These are phyloP conservation scores for Akanthomyces uredinophilus DNA, from an alignment of 2,329 filamentous ascomycete genomes.

Conservation along the genomic window DNA sequence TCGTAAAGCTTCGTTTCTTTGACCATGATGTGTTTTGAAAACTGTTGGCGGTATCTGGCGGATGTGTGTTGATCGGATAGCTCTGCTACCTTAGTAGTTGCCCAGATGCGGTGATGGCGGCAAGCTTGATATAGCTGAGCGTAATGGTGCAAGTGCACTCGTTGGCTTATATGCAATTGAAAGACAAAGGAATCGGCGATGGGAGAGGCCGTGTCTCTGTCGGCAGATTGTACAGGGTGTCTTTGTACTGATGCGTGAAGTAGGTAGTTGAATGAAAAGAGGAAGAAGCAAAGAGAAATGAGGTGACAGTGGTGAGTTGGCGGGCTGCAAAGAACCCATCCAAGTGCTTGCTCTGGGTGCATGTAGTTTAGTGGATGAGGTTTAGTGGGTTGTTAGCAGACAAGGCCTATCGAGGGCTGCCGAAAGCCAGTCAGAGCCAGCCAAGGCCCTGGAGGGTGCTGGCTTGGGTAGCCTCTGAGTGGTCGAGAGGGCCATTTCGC, in stretches of 20 bases:
- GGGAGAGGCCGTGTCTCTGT: background rate
- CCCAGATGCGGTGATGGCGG: background rate
- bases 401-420: background rate
- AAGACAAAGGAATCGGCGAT: background rate
- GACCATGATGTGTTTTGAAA: slow-evolving; percentile 60
- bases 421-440: background rate
- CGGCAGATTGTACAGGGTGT: background rate
- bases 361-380: background rate
- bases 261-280: background rate
- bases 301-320: slow-evolving; percentile 16
- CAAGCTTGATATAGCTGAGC: background rate
- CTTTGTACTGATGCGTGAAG: background rate
- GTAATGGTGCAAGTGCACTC: background rate
- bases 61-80: background rate
- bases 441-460: background rate
- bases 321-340: background rate
- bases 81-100: background rate
- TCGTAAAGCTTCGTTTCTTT: slow-evolving; percentile 96
- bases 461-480: background rate
- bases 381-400: background rate
- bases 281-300: slow-evolving; percentile 14
- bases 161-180: background rate
- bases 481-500: background rate
- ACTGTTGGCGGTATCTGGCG: background rate
- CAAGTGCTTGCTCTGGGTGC: background rate